phyloP scores from a whole-genome alignment of 164 flowering plant genomes.

The Magnolia changhungtana region DNA sequence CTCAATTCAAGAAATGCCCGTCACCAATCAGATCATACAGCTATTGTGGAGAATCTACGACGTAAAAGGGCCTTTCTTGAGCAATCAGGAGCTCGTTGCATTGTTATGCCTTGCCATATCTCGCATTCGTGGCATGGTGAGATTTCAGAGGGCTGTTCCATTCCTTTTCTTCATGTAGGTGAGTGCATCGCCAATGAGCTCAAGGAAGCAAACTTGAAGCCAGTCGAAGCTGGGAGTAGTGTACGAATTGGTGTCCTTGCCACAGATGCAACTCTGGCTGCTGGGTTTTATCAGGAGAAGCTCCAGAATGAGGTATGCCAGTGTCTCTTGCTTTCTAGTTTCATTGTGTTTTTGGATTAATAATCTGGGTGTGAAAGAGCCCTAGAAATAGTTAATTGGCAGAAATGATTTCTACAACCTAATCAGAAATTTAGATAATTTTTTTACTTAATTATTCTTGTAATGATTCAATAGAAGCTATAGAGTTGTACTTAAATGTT shows the following conservation, averaged over 20 bases:
- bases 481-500: neutral
- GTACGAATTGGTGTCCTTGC: conserved; percentile 64
- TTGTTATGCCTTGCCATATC: conserved; percentile 79
- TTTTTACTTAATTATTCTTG: neutral
- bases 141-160: conserved; percentile 54
- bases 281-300: conserved; percentile 68
- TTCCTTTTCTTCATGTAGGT: conserved; percentile 61
- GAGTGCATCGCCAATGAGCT: conserved; percentile 79
- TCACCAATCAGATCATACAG: conserved; percentile 20
- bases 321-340: neutral
- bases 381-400: neutral
- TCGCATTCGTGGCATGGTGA: conserved; percentile 62
- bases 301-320: conserved; percentile 57
- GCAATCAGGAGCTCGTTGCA: conserved; percentile 66
- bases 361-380: neutral
- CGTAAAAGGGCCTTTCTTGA: conserved; percentile 58
- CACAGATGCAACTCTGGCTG: conserved; percentile 38
- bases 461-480: no score
- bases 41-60: conserved; percentile 47
- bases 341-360: neutral
- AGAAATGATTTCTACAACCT: neutral
- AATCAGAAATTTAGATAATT: neutral
- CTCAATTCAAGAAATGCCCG: conserved; percentile 19
- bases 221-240: conserved; percentile 67
- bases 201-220: conserved; percentile 63